Evolutionary conservation across 306 rosid species (phyloP).

Genomic region (Leucaena leucocephala): DNA sequence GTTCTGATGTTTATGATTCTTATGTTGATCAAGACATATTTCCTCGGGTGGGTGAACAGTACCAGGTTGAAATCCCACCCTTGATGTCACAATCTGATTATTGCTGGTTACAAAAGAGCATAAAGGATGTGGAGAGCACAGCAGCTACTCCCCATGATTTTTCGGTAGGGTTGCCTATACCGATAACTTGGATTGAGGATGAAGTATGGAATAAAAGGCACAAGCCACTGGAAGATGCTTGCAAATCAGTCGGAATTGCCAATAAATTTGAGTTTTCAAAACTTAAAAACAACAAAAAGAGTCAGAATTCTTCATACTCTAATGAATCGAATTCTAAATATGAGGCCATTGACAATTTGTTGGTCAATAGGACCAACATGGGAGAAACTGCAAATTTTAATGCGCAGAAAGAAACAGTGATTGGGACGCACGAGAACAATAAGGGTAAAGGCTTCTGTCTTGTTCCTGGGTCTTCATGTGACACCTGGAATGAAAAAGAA

Average conservation of each 20-base stretch:
- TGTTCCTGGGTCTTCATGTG: conserved; percentile 67
- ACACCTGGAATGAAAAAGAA: conserved; percentile 67
- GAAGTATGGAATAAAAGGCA: conserved; percentile 37
- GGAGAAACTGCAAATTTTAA: conserved; percentile 39
- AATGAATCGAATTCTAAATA: conserved; percentile 36
- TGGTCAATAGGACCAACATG: conserved; percentile 29
- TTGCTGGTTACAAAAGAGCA: conserved; percentile 38
- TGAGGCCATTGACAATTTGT: conserved; percentile 37
- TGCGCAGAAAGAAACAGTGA: conserved; percentile 42
- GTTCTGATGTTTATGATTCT: conserved; percentile 51
- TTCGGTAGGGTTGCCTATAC: conserved; percentile 62
- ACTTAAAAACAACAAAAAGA: conserved; percentile 35
- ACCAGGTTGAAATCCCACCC: conserved; percentile 70
- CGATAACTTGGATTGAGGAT: conserved; percentile 58
- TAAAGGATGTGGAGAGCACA: conserved; percentile 35
- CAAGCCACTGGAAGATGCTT: conserved; percentile 28
- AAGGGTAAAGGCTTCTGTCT: conserved; percentile 42
- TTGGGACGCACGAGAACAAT: conserved; percentile 36
- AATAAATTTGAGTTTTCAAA: conserved; percentile 40
- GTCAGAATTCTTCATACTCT: conserved; percentile 29
- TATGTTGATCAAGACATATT: conserved; percentile 63
- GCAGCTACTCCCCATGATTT: conserved; percentile 41
- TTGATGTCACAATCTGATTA: conserved; percentile 50
- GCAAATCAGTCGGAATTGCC: conserved; percentile 36
- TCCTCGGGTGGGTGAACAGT: conserved; percentile 76